Percentiles rank a stretch among this genome's conserved stretches.
Evolutionary conservation across 139 green algal genomes (phyloP).

Genomic region (Chara braunii): DNA sequence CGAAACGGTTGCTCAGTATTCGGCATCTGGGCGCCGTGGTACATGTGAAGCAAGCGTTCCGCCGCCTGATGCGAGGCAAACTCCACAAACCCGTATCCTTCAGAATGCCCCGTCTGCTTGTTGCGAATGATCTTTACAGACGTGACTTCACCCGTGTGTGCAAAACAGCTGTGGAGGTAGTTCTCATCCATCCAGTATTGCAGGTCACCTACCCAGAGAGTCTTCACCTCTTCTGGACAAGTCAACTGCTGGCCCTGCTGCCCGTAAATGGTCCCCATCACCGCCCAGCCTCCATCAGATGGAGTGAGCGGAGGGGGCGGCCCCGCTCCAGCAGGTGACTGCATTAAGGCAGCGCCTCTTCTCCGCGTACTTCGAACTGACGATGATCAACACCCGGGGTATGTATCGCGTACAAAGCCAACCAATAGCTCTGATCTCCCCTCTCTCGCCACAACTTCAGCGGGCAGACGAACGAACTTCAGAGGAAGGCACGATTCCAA

Average conservation of each 20-base stretch:
- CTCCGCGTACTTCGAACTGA: too few species aligned
- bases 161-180: constrained; percentile 38
- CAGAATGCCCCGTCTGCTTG: constrained; percentile 52
- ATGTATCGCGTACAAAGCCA: too few species aligned
- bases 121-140: constrained; percentile 74
- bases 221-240: constrained; percentile 32
- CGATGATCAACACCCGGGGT: too few species aligned
- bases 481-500: too few species aligned
- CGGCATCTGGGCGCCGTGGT: constrained; percentile 61
- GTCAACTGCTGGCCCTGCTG: constrained; percentile 2
- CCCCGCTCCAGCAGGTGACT: too few species aligned
- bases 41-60: constrained; percentile 52
- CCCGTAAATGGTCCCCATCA: too few species aligned
- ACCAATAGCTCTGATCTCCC: too few species aligned
- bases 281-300: too few species aligned
- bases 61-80: constrained; percentile 57
- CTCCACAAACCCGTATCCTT: constrained; percentile 79
- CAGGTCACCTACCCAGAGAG: constrained; percentile 38
- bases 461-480: too few species aligned
- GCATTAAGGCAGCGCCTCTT: too few species aligned
- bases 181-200: constrained; percentile 43
- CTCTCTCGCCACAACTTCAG: too few species aligned
- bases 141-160: constrained; percentile 32
- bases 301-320: too few species aligned
- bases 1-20: constrained; percentile 59